Conservation (phyloP, 208 protist species). For the Wallacemonas rigidus region DNA sequence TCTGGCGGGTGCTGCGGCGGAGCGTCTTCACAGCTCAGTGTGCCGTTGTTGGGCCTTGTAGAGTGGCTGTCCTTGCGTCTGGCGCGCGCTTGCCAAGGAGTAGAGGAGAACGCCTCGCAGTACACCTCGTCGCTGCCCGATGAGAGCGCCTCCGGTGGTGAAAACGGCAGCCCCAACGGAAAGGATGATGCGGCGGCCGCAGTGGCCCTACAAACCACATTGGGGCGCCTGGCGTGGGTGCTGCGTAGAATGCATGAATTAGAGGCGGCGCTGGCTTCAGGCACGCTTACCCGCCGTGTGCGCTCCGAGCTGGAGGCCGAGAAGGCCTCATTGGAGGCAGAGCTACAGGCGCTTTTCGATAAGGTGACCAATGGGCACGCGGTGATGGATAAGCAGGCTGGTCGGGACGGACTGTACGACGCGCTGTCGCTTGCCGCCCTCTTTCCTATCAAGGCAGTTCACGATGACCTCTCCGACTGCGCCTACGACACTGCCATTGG, state of each 20-base stretch:
- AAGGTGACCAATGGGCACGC: constrained; percentile 21
- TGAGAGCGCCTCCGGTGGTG: background rate
- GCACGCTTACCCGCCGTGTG: constrained; percentile 14
- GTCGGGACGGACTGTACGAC: constrained; percentile 27
- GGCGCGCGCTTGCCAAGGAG: constrained; percentile 29
- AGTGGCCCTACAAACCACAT: background rate
- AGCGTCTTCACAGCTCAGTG: background rate
- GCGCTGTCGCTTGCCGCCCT: constrained; percentile 28
- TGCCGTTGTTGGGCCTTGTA: constrained; percentile 49
- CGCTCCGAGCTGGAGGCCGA: constrained; percentile 16
- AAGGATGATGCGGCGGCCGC: background rate
- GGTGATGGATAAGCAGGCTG: constrained; percentile 23
- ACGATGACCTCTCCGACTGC: constrained; percentile 33
- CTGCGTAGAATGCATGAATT: constrained; percentile 26
- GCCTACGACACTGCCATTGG: constrained; percentile 29
- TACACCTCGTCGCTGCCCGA: constrained; percentile 17
- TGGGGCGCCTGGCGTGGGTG: constrained; percentile 27
- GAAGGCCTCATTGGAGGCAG: constrained; percentile 23
- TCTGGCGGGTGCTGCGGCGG: constrained; percentile 5
- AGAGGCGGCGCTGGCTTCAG: constrained; percentile 17
- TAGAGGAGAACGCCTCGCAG: constrained; percentile 27
- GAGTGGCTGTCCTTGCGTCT: constrained; percentile 48
- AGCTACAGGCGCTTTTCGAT: constrained; percentile 32
- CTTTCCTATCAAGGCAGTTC: constrained; percentile 34
- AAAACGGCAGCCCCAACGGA: background rate